Evolutionary conservation across 2,329 filamentous ascomycete genomes (phyloP).

Genomic region (Exophiala phaeomuriformis): DNA sequence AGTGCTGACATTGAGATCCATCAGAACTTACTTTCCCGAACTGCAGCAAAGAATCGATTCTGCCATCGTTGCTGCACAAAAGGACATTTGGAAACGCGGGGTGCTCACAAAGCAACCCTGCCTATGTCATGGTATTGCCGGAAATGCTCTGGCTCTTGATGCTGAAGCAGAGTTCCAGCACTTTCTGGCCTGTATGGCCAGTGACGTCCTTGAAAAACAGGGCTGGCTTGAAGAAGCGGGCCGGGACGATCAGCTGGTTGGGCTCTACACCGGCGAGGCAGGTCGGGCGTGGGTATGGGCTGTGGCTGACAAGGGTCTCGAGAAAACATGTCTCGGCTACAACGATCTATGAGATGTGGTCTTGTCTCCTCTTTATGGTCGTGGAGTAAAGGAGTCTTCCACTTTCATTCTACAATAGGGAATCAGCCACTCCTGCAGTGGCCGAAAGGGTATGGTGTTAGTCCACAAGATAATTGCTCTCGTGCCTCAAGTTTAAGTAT

Average conservation of each 20-base stretch:
- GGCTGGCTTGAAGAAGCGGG: slow-evolving; percentile 34
- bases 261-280: slow-evolving; percentile 46
- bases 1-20: slow-evolving; percentile 50
- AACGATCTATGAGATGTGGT: slow-evolving; percentile 22
- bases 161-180: slow-evolving; percentile 17
- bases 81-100: slow-evolving; percentile 51
- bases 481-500: too few relatives aligned
- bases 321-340: slow-evolving; percentile 22
- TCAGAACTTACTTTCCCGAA: slow-evolving; percentile 46
- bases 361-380: neutral
- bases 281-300: slow-evolving; percentile 44
- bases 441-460: too few relatives aligned
- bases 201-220: slow-evolving; percentile 18
- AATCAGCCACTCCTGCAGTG: too few relatives aligned
- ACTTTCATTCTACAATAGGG: neutral
- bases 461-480: too few relatives aligned
- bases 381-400: neutral
- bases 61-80: slow-evolving; percentile 32
- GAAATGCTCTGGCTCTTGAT: slow-evolving; percentile 51
- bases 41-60: slow-evolving; percentile 16
- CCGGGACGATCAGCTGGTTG: slow-evolving; percentile 44
- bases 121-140: slow-evolving; percentile 58
- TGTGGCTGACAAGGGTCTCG: slow-evolving; percentile 21
- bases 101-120: slow-evolving; percentile 58
- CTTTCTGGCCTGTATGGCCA: slow-evolving; percentile 19